Percentiles rank a stretch among this genome's conserved stretches.
Conservation (phyloP, 129 eudicot genomes). For the Chrysanthemum makinoi region DNA sequence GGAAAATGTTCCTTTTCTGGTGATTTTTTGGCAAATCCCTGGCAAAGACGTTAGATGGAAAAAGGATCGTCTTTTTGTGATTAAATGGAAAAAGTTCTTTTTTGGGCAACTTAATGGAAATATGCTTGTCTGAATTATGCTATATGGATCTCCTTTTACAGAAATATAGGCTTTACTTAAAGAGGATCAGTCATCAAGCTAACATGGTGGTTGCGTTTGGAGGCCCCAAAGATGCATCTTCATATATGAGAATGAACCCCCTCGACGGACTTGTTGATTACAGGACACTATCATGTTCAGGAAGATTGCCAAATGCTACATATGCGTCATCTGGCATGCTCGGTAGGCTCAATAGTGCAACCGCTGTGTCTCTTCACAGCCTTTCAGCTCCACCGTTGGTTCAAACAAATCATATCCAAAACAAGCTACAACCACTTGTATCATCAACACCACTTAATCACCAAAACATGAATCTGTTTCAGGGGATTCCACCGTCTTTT, state of each 20-base stretch:
- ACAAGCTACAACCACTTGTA: conserved; percentile 49
- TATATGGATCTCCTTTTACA: conserved; percentile 33
- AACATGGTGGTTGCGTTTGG: conserved; percentile 77
- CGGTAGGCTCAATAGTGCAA: conserved; percentile 67
- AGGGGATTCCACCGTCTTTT: conserved; percentile 59
- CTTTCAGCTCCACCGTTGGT: conserved; percentile 49
- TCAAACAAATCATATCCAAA: conserved; percentile 54
- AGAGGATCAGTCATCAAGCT: conserved; percentile 85
- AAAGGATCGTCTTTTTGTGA: background rate
- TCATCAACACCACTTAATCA: conserved; percentile 33
- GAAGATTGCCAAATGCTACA: conserved; percentile 41
- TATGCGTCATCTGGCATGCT: conserved; percentile 57
- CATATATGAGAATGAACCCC: conserved; percentile 51
- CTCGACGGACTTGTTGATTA: conserved; percentile 62
- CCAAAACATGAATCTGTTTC: conserved; percentile 53
- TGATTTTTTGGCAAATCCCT: background rate
- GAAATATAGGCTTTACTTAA: conserved; percentile 84
- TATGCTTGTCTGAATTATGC: conserved; percentile 3
- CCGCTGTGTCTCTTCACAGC: conserved; percentile 56
- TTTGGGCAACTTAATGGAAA: background rate
- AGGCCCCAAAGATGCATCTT: conserved; percentile 55
- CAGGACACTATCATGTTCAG: conserved; percentile 46
- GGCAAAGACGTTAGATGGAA: too few relatives aligned
- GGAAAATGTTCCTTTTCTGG: background rate
- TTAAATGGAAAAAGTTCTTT: background rate